phyloP scores from a whole-genome alignment of 345 rosid species.

The Lepidium didymum region DNA sequence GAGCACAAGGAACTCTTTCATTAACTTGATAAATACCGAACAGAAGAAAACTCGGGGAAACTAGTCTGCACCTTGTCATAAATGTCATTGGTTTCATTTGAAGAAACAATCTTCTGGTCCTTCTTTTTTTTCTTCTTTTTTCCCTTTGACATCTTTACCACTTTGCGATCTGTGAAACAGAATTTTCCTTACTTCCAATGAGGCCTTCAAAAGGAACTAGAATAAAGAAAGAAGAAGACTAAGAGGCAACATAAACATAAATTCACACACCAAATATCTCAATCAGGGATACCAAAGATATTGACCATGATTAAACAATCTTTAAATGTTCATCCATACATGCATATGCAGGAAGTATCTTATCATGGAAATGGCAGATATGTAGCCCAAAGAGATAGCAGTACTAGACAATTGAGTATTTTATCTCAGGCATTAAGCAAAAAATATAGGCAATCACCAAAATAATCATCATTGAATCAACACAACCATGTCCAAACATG shows the following conservation, averaged over 20 bases:
- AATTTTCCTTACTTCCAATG: conserved; percentile 27
- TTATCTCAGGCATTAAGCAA: neutral
- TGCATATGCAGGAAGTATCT: neutral
- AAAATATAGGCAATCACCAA: neutral
- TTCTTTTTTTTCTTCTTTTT: conserved; percentile 72
- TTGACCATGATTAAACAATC: conserved; percentile 1
- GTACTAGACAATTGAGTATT: neutral
- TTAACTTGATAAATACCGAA: conserved; percentile 8
- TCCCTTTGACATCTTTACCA: conserved; percentile 41
- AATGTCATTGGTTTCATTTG: conserved; percentile 16
- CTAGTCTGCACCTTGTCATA: conserved; percentile 38
- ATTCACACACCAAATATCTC: conserved; percentile 19
- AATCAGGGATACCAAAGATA: neutral
- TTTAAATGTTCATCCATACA: neutral
- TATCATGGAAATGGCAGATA: neutral
- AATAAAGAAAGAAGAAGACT: conserved; percentile 29
- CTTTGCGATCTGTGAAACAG: conserved; percentile 62
- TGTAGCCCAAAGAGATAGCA: neutral
- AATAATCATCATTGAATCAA: neutral
- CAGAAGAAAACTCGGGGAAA: conserved; percentile 1
- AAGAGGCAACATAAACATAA: conserved; percentile 29
- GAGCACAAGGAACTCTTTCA: conserved; percentile 9
- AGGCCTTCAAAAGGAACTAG: conserved; percentile 37
- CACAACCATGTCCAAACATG: neutral
- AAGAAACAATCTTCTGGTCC: conserved; percentile 39